These are phyloP conservation scores for Dillenia suffruticosa DNA, from an alignment of 164 flowering plant genomes.

Conservation along the genomic window DNA sequence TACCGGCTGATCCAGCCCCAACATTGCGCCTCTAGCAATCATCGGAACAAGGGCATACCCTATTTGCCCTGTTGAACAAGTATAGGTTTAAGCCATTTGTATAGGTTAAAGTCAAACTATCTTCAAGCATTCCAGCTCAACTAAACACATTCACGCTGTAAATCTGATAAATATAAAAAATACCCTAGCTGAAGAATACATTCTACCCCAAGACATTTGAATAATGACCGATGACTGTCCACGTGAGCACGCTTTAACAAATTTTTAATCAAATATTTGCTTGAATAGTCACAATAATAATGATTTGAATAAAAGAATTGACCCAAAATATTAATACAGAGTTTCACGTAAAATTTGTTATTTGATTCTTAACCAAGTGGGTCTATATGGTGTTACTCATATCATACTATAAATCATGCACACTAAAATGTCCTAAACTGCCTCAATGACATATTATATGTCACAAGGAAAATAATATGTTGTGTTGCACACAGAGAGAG, in stretches of 20 bases:
- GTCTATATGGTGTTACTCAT: too few species aligned
- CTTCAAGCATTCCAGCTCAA: neutral
- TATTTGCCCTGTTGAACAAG: conserved; percentile 66
- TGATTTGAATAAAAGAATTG: too few species aligned
- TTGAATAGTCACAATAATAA: too few species aligned
- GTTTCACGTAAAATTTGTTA: too few species aligned
- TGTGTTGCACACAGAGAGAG: neutral
- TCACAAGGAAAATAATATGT: too few species aligned
- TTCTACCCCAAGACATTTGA: neutral
- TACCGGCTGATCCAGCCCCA: conserved; percentile 87
- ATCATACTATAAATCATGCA: neutral
- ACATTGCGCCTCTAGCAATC: conserved; percentile 81
- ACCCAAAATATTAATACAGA: too few species aligned
- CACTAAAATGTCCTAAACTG: too few species aligned
- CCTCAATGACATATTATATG: neutral
- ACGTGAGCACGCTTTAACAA: neutral
- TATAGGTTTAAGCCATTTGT: neutral
- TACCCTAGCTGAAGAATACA: too few species aligned
- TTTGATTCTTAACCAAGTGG: too few species aligned
- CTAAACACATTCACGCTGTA: neutral
- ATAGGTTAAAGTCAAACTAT: neutral
- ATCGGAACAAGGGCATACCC: conserved; percentile 89
- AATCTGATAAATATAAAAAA: too few species aligned
- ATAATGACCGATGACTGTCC: neutral
- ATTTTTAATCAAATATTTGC: neutral